A percentile compares a stretch with the other conserved stretches of the same genome.
Evolutionary conservation across 2,329 filamentous ascomycete species (phyloP).

Genomic region (Xylaria sp.): DNA sequence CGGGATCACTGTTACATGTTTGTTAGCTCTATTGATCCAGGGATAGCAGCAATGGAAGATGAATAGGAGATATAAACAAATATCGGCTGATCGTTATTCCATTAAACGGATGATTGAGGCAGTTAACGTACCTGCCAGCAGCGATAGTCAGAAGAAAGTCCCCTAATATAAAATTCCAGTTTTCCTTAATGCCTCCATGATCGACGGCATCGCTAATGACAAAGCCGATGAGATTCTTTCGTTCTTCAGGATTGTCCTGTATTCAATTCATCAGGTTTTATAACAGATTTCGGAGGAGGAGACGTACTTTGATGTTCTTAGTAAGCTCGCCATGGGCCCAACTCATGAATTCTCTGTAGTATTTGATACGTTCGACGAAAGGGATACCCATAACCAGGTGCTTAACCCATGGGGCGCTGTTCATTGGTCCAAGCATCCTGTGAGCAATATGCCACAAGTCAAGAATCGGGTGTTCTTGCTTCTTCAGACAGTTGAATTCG

Average conservation of each 20-base stretch:
- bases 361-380: neutral
- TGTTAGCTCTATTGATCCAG: neutral
- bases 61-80: too few species aligned
- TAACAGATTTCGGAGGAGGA: neutral
- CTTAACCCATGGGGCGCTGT: neutral
- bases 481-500: neutral
- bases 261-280: neutral
- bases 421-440: neutral
- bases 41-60: too few species aligned
- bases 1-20: neutral
- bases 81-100: too few species aligned
- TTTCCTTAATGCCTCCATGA: neutral
- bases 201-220: neutral
- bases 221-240: neutral
- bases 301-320: neutral
- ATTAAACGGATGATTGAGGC: too few species aligned
- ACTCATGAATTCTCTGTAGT: neutral
- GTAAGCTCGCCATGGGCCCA: neutral
- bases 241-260: neutral
- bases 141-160: neutral
- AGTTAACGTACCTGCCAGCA: neutral
- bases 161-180: neutral
- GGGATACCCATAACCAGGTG: neutral
- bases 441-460: neutral
- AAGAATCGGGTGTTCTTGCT: neutral